Evolutionary conservation across 73 alveolate species (phyloP).

Genomic region (Tetrahymena thermophila): DNA sequence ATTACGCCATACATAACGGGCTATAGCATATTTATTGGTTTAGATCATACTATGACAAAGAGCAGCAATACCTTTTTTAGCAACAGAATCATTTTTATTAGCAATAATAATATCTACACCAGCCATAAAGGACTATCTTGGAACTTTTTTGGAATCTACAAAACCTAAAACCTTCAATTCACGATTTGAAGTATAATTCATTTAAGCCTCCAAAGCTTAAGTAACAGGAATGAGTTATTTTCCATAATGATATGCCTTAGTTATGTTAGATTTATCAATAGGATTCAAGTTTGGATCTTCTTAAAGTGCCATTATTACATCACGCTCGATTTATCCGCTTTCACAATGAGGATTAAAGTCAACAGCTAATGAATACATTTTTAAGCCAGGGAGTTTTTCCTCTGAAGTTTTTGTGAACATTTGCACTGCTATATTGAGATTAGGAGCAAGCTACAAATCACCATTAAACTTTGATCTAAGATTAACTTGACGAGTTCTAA

Average conservation of each 20-base stretch:
- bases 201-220: slow-evolving; percentile 63
- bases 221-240: slow-evolving; percentile 84
- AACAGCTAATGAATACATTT: slow-evolving; percentile 70
- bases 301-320: slow-evolving; percentile 54
- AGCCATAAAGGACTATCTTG: slow-evolving; percentile 77
- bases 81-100: slow-evolving; percentile 53
- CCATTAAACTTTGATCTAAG: slow-evolving; percentile 88
- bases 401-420: slow-evolving; percentile 77
- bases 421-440: slow-evolving; percentile 60
- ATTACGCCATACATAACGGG: slow-evolving; percentile 73
- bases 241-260: slow-evolving; percentile 88
- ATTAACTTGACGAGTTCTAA: slow-evolving; percentile 68
- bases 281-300: slow-evolving; percentile 90
- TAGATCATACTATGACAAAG: slow-evolving; percentile 76
- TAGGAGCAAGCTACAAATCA: slow-evolving; percentile 68
- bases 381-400: slow-evolving; percentile 83
- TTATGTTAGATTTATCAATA: slow-evolving; percentile 62
- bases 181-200: slow-evolving; percentile 65
- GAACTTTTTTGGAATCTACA: slow-evolving; percentile 63
- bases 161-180: slow-evolving; percentile 84
- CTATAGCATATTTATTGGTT: slow-evolving; percentile 72
- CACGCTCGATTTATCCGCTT: slow-evolving; percentile 65
- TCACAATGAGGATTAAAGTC: slow-evolving; percentile 62
- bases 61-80: slow-evolving; percentile 80
- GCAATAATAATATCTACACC: slow-evolving; percentile 91